These are phyloP conservation scores for Dryas alaskensis DNA, from an alignment of 306 rosid species.

Conservation along the genomic window DNA sequence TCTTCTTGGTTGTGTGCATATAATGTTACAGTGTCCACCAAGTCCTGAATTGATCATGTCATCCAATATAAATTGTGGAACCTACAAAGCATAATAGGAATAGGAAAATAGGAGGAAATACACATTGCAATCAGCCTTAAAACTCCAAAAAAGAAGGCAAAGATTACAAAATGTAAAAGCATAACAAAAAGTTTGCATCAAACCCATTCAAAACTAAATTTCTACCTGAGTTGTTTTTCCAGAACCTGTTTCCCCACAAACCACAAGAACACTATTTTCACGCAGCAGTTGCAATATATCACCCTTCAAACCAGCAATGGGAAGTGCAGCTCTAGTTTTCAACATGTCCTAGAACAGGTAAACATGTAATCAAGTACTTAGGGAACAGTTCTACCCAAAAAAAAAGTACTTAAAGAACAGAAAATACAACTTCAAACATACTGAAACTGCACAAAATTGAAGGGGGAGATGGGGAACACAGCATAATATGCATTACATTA, in stretches of 20 bases:
- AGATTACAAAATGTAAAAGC: neutral
- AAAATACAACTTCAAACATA: too few relatives aligned
- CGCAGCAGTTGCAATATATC: slow-evolving; percentile 67
- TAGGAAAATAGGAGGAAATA: neutral
- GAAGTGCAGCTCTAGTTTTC: slow-evolving; percentile 77
- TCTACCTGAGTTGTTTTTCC: slow-evolving; percentile 98
- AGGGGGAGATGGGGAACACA: too few relatives aligned
- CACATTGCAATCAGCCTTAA: slow-evolving; percentile 13
- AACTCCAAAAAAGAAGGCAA: slow-evolving; percentile 14
- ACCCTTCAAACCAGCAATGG: slow-evolving; percentile 65
- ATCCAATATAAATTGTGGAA: slow-evolving; percentile 94
- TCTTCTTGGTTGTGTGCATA: slow-evolving; percentile 98
- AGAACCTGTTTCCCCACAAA: slow-evolving; percentile 99
- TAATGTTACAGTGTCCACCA: slow-evolving; percentile 78
- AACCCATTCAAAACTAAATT: slow-evolving; percentile 19
- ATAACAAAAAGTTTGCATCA: slow-evolving; percentile 3
- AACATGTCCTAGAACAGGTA: slow-evolving; percentile 65
- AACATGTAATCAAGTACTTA: slow-evolving; percentile 13
- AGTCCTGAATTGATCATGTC: slow-evolving; percentile 74
- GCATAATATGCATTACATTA: too few relatives aligned
- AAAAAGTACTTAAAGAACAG: neutral
- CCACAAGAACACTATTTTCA: slow-evolving; percentile 74
- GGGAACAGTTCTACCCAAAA: neutral
- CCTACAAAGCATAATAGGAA: slow-evolving; percentile 48
- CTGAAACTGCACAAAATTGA: too few relatives aligned